phyloP scores from a whole-genome alignment of 345 rosid species.

The Kernera saxatilis region DNA sequence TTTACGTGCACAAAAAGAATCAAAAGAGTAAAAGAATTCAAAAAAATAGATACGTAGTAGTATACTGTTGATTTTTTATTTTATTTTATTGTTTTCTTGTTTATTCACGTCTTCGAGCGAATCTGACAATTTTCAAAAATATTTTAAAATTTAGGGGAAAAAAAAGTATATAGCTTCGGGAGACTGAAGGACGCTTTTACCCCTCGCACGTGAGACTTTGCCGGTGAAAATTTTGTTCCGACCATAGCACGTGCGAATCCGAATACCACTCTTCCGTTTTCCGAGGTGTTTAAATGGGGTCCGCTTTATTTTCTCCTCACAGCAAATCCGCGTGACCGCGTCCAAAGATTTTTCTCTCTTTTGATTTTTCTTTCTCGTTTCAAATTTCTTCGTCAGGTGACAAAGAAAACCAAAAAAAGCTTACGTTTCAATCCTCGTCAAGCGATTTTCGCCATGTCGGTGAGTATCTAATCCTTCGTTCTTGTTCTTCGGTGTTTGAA shows the following conservation, averaged over 20 bases:
- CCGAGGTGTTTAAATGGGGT: conserved; percentile 10
- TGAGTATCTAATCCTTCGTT: neutral
- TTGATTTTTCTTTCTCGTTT: neutral
- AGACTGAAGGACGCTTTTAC: neutral
- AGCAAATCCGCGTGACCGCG: conserved; percentile 20
- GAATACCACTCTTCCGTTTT: conserved; percentile 24
- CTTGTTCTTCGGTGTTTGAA: neutral
- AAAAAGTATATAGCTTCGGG: neutral
- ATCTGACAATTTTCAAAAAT: neutral
- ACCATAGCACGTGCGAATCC: conserved; percentile 27
- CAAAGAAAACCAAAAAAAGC: neutral
- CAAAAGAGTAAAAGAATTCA: neutral
- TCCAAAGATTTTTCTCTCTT: neutral
- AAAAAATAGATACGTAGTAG: neutral
- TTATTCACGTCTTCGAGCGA: neutral
- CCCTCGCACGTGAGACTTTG: conserved; percentile 20
- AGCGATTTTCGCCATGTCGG: conserved; percentile 19
- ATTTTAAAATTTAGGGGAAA: neutral
- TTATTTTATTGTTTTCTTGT: neutral
- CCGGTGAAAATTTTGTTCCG: neutral
- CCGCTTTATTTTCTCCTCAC: neutral
- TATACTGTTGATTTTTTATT: neutral
- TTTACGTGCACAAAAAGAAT: conserved; percentile 24
- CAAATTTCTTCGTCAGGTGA: conserved; percentile 3
- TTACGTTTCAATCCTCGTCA: conserved; percentile 9